A percentile compares a stretch with the other conserved stretches of the same genome.
Conservation (phyloP, 2,329 filamentous ascomycete genomes). For the Exophiala dermatitidis region DNA sequence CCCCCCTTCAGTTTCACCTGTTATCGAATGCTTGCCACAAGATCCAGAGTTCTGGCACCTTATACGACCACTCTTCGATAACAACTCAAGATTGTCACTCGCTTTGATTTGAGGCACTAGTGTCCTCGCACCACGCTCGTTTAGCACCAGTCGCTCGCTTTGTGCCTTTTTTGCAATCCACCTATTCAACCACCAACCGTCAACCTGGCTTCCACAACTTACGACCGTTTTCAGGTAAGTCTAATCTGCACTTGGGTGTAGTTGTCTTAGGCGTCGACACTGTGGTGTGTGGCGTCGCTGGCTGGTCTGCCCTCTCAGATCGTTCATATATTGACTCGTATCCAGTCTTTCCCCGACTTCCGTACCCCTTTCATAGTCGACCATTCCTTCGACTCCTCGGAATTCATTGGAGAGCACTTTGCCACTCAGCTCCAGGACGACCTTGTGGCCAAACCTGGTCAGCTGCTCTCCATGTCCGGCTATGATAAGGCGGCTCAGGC, state of each 20-base stretch:
- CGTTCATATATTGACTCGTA: slow-evolving; percentile 28
- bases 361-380: slow-evolving; percentile 43
- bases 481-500: slow-evolving; percentile 69
- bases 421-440: slow-evolving; percentile 43
- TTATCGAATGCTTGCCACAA: slow-evolving; percentile 18
- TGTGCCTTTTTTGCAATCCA: slow-evolving; percentile 29
- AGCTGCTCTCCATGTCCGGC: slow-evolving; percentile 70
- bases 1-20: background rate
- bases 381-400: slow-evolving; percentile 42
- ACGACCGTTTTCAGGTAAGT: slow-evolving; percentile 41
- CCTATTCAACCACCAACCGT: slow-evolving; percentile 30
- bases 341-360: slow-evolving; percentile 33
- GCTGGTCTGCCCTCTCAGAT: slow-evolving; percentile 29
- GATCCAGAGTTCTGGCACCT: slow-evolving; percentile 5
- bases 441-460: slow-evolving; percentile 51
- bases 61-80: slow-evolving; percentile 19
- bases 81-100: slow-evolving; percentile 33
- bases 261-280: slow-evolving; percentile 13
- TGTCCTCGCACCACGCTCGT: slow-evolving; percentile 32
- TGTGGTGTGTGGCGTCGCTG: background rate
- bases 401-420: slow-evolving; percentile 41
- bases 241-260: slow-evolving; percentile 15
- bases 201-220: slow-evolving; percentile 45
- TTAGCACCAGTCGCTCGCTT: slow-evolving; percentile 44
- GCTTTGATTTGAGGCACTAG: slow-evolving; percentile 39